phyloP scores from a whole-genome alignment of 1,139 yeast genomes.

The Groenewaldozyma sp. region DNA sequence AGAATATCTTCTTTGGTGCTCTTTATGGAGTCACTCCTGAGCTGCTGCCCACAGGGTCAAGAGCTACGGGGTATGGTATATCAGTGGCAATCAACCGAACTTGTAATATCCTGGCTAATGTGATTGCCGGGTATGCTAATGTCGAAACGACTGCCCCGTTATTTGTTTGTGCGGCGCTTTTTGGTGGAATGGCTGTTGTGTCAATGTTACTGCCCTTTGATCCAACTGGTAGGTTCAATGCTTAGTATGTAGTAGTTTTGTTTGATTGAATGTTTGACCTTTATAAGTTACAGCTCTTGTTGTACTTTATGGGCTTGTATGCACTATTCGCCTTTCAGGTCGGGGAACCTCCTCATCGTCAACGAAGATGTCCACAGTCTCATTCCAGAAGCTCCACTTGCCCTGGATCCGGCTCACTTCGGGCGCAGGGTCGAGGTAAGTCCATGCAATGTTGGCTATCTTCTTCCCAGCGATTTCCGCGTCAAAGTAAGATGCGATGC shows the following conservation, averaged over 20 bases:
- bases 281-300: no score
- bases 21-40: constrained; percentile 53
- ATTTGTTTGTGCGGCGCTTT: constrained; percentile 50
- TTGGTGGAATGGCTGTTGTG: constrained; percentile 37
- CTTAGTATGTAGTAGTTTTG: constrained; percentile 4
- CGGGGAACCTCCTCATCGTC: constrained; percentile 7
- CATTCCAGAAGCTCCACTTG: constrained; percentile 8
- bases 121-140: constrained; percentile 40
- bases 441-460: constrained; percentile 6
- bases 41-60: constrained; percentile 47
- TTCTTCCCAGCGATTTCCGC: constrained; percentile 2
- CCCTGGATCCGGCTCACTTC: constrained; percentile 5
- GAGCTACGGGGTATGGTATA: constrained; percentile 49
- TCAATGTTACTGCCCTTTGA: constrained; percentile 42
- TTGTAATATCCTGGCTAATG: constrained; percentile 45
- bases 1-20: constrained; percentile 46
- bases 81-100: constrained; percentile 40
- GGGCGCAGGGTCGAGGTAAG: constrained; percentile 6
- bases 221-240: constrained; percentile 25
- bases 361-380: constrained; percentile 7
- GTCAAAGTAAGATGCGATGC: constrained; percentile 7
- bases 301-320: not conserved
- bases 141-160: constrained; percentile 42
- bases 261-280: no score
- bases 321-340: constrained; percentile 5